Evolutionary conservation across 345 rosid species (phyloP), one percentile per base, ranked within the genome.

Genomic region (Gynandropsis gynandra): DNA sequence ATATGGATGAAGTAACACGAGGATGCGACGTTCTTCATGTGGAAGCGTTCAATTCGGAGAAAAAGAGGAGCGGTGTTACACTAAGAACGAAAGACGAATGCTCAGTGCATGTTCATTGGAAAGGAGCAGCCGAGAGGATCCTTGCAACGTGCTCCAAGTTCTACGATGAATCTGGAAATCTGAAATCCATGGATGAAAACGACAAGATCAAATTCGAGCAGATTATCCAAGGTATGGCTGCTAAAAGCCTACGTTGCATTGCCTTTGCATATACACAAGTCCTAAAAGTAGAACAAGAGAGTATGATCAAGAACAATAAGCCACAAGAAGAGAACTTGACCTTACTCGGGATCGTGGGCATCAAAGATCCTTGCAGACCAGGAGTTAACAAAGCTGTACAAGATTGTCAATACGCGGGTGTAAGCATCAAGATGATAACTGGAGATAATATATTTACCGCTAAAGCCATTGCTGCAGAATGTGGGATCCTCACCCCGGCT

Each of bases 71-170:
- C 14, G 85, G 93, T 9, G 82, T 83, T 1, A 13, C 73, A 42
- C 52, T 73, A 11, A 70, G 32, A 62, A 83, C 59, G 62, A 70
- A 46, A 2, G 34, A 19, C 0, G 78, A 81, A n/a, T 56, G 48
- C 33, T 54, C 72, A 0, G 3, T 63, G 31, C 78, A 79, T 38
- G 61, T 72, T 45, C 95, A 89, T 42, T 83, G 89, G 92, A 85
- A 83, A 64, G 95, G 93, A 55, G 85, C 84, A 0, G 89, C 93
- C 1, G 93, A 79, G 83, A 76, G 76, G 82, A 66, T 85, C 50
- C 69, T 82, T 36, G 74, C 81, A 1, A 74, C 62, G 85, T 81
- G 95, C 53, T 71, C 85, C 0, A 70, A 72, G 34, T 85, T 61
- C 71, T 75, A 73, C 6, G 74, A 79, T 45, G 77, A 67, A 35